Base-by-base conservation (phyloP, 345 rosid genomes). In the Syzygium grande region DNA sequence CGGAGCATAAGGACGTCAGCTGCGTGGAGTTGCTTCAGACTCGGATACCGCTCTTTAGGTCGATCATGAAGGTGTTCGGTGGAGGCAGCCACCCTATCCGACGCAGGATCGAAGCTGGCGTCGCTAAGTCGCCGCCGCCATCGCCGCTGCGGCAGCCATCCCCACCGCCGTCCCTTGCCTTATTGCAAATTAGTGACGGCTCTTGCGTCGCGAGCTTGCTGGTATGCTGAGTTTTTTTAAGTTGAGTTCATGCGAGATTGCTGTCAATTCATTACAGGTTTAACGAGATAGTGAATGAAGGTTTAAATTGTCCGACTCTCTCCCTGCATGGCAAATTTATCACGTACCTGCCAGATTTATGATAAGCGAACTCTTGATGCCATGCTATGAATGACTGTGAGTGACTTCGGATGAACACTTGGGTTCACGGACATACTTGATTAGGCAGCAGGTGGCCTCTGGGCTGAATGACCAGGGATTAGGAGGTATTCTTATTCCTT, bases 11-110 rank as follows among this genome's bases (percentile, higher is more conserved):
- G 85, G 92, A 92, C 41, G 91, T 91, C 46, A 94, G 87, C 85
- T 94, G 98, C 89, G 89, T 88, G 52, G 99, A 97, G 89, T 91
- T 97, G 41, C 89, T 96, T 41, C 97, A 95, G 58, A 91, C 95
- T 56, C 91, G 92, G 86, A 90, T 97, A 78, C 97, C 95, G 4
- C 88, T 96, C 34, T 93, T 96, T 84, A 91, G 93, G 89, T 92
- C 94, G 11, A 89, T 98, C 9, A 53, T 91, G 63, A 95, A 92
- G 90, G 94, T 94, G 12, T 87, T 98, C 52, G 91, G 94, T 51
- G 94, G 94, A 41, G 89, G 93, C 86, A 85, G 52, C 86, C 53
- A 84, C 51, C 91, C 94, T 1, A 87, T 87, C 85, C 90, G 93
- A n/a, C 91, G 91, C 83, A 95, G 93, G 94, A 29, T 90, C 91